Conservation (phyloP, 1,284 basidiomycete genomes). For the Cryptococcus hybrid region DNA sequence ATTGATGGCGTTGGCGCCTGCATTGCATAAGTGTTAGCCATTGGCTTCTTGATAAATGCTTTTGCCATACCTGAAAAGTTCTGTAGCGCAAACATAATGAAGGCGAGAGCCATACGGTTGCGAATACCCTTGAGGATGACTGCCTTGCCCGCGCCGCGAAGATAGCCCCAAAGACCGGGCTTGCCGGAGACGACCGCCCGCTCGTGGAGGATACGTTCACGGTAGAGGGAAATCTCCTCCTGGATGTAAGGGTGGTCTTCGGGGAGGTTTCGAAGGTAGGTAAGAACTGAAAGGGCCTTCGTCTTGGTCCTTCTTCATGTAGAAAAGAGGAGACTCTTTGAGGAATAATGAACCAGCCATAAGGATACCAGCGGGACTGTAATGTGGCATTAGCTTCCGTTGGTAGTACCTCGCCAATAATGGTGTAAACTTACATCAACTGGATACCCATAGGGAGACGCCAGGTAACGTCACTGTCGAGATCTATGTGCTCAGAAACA, state of each 20-base stretch:
- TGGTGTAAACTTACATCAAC: conserved; percentile 40
- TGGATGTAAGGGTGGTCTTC: conserved; percentile 42
- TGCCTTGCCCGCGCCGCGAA: conserved; percentile 19
- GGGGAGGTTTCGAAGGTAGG: conserved; percentile 50
- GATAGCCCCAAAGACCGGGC: conserved; percentile 16
- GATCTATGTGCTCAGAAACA: conserved; percentile 48
- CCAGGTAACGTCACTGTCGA: conserved; percentile 45
- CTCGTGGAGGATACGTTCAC: conserved; percentile 29
- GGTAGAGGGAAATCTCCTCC: conserved; percentile 42
- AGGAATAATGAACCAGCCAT: conserved; percentile 52
- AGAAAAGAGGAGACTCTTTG: conserved; percentile 53
- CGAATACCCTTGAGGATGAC: conserved; percentile 28
- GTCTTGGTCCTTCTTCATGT: conserved; percentile 51
- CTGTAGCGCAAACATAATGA: conserved; percentile 23
- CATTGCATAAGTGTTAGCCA: background rate
- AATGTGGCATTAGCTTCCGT: background rate
- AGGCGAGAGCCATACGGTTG: conserved; percentile 22
- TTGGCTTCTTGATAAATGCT: too few relatives aligned
- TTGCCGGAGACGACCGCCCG: conserved; percentile 13
- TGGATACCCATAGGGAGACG: conserved; percentile 56
- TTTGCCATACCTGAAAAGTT: conserved; percentile 5
- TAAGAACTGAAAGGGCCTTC: conserved; percentile 51
- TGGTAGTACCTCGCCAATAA: too few relatives aligned
- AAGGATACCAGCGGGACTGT: conserved; percentile 52
- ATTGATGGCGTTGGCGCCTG: conserved; percentile 27